phyloP scores from a whole-genome alignment of 2,329 filamentous ascomycete species.

The Calycina marina region DNA sequence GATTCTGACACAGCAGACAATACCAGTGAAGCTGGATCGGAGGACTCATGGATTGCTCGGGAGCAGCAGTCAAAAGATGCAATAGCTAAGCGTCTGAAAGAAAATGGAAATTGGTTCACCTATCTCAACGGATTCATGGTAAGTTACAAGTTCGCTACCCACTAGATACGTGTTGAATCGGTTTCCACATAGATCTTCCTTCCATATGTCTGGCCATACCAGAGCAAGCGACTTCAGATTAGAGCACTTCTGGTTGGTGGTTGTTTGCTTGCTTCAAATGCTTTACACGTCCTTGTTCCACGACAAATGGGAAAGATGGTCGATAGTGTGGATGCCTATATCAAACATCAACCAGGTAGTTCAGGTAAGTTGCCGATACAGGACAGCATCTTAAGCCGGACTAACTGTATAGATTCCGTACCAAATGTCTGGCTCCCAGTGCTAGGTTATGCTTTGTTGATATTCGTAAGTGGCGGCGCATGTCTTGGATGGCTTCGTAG shows the following conservation, averaged over 20 bases:
- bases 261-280: constrained; percentile 56
- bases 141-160: constrained; percentile 14
- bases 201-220: constrained; percentile 64
- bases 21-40: constrained; percentile 25
- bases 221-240: constrained; percentile 50
- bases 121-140: constrained; percentile 61
- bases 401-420: constrained; percentile 15
- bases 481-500: constrained; percentile 35
- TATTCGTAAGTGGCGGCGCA: constrained; percentile 34
- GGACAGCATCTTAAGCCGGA: too few relatives aligned
- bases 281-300: constrained; percentile 64
- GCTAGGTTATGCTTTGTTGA: constrained; percentile 32
- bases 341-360: not conserved
- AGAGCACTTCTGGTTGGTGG: constrained; percentile 51
- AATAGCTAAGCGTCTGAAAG: constrained; percentile 54
- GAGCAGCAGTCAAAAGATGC: constrained; percentile 39
- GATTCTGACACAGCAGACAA: constrained; percentile 11
- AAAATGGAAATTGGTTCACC: constrained; percentile 62
- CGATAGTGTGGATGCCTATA: constrained; percentile 44
- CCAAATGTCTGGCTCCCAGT: constrained; percentile 38
- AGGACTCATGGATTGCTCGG: constrained; percentile 39
- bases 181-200: constrained; percentile 64
- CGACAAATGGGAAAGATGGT: constrained; percentile 69
- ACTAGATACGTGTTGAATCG: too few relatives aligned
- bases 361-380: constrained; percentile 1